These are phyloP conservation scores for Mayamaea pseudoterrestris DNA, from an alignment of 108 stramenopile species.

Conservation along the genomic window DNA sequence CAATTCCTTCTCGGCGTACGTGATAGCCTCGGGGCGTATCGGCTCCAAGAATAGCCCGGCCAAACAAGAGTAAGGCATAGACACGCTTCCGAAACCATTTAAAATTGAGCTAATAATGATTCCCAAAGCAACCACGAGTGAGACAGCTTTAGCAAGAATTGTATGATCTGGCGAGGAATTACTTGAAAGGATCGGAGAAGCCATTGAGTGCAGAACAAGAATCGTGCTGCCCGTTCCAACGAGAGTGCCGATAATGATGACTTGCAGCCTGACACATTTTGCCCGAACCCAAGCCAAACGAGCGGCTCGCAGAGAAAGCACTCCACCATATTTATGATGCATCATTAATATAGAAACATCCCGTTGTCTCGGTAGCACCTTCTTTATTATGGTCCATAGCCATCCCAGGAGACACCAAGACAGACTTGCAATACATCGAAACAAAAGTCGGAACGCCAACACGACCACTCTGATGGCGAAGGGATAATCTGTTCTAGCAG, in stretches of 20 bases:
- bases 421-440: neutral
- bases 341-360: too few species aligned
- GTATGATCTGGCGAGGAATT: neutral
- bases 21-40: conserved; percentile 25
- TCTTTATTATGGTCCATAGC: too few species aligned
- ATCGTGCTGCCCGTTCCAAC: neutral
- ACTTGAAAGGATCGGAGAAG: neutral
- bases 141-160: conserved; percentile 19
- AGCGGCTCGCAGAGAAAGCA: too few species aligned
- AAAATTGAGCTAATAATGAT: conserved; percentile 44
- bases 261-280: neutral
- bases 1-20: conserved; percentile 41
- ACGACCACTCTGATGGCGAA: neutral
- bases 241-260: neutral
- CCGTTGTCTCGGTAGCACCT: too few species aligned
- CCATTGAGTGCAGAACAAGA: neutral
- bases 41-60: conserved; percentile 49
- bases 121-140: conserved; percentile 52
- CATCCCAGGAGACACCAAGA: too few species aligned
- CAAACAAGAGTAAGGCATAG: conserved; percentile 56
- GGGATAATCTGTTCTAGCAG: neutral
- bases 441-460: neutral
- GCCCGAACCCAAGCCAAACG: too few species aligned
- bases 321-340: too few species aligned
- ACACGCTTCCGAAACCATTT: conserved; percentile 75